Evolutionary conservation across 306 rosid species (phyloP).

Genomic region (Bauhinia variegata): DNA sequence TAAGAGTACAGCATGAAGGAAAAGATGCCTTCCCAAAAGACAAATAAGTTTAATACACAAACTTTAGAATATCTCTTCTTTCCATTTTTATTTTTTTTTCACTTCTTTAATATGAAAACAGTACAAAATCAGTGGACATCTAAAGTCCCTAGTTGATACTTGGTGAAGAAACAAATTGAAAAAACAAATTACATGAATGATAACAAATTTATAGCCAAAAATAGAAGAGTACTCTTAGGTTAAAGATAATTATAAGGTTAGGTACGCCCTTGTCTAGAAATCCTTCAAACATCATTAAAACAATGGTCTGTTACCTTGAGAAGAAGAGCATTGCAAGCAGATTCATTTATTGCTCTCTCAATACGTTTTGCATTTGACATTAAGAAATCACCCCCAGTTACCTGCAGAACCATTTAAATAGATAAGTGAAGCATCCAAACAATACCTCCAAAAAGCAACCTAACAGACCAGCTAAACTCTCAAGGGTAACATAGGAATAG

Average conservation of each 20-base stretch:
- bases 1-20: slow-evolving; percentile 15
- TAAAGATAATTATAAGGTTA: neutral
- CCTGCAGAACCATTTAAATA: slow-evolving; percentile 61
- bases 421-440: slow-evolving; percentile 25
- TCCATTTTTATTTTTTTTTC: neutral
- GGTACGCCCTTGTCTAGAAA: slow-evolving; percentile 15
- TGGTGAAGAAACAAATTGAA: too few species aligned
- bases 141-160: slow-evolving; percentile 23
- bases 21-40: slow-evolving; percentile 19
- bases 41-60: neutral
- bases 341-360: slow-evolving; percentile 73
- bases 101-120: too few species aligned
- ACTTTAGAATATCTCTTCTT: too few species aligned
- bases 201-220: neutral
- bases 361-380: slow-evolving; percentile 85
- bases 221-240: neutral
- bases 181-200: too few species aligned
- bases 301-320: slow-evolving; percentile 70
- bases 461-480: slow-evolving; percentile 26
- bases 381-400: slow-evolving; percentile 84
- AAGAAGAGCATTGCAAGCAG: slow-evolving; percentile 83
- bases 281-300: slow-evolving; percentile 13
- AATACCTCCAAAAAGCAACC: slow-evolving; percentile 28
- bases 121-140: slow-evolving; percentile 20
- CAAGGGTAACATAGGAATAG: slow-evolving; percentile 16